These are phyloP conservation scores for Penicillium ochrochloron DNA, from an alignment of 495 filamentous ascomycete species.

Conservation along the genomic window DNA sequence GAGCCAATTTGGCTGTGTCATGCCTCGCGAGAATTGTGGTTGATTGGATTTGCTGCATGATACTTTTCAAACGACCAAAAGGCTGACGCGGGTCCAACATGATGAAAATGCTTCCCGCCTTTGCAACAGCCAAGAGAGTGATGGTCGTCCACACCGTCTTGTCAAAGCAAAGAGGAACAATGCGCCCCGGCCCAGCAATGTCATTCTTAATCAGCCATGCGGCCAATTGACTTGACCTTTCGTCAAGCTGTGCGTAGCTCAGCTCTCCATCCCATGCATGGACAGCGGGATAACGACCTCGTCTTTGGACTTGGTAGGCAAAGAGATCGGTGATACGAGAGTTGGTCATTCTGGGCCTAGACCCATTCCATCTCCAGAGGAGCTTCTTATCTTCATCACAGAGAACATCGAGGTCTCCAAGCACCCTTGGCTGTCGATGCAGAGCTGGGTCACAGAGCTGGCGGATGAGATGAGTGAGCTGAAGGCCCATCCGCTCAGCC, in stretches of 20 bases:
- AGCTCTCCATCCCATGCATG: conserved; percentile 2
- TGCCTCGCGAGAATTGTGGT: not conserved
- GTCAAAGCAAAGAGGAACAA: not conserved
- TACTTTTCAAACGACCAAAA: conserved; percentile 2
- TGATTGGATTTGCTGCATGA: conserved; percentile 10
- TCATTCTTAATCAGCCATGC: not conserved
- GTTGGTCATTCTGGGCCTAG: conserved; percentile 1
- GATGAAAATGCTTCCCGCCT: conserved; percentile 27
- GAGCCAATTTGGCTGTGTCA: not conserved
- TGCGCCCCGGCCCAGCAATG: conserved; percentile 27
- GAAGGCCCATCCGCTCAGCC: not conserved
- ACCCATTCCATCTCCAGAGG: not conserved
- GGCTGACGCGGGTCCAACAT: conserved; percentile 16
- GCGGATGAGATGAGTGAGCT: not conserved
- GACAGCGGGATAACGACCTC: conserved; percentile 23
- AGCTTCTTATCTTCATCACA: conserved; percentile 4
- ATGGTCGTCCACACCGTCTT: conserved; percentile 45
- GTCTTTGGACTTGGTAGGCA: not conserved
- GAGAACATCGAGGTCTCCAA: not conserved
- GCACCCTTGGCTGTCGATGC: not conserved
- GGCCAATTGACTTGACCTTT: not conserved
- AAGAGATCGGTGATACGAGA: not conserved
- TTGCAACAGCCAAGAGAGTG: conserved; percentile 50
- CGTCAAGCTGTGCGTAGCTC: not conserved
- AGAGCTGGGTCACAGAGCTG: not conserved